Evolutionary conservation across 345 rosid species (phyloP).

Genomic region (Orychophragmus violaceus): DNA sequence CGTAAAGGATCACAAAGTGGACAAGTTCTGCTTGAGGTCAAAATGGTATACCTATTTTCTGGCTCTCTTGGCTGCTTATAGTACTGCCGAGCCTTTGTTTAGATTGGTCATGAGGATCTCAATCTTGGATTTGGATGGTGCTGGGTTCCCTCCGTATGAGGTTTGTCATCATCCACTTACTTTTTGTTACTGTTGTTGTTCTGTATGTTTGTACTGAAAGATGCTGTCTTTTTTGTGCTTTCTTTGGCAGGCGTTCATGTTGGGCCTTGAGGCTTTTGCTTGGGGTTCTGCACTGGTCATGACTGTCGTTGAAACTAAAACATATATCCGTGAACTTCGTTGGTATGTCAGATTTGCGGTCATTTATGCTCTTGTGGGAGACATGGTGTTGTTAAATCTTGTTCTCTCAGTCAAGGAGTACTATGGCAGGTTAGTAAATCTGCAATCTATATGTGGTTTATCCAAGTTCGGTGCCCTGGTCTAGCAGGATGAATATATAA

Average conservation of each 20-base stretch:
- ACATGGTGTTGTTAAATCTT: conserved; percentile 77
- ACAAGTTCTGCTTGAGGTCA: conserved; percentile 65
- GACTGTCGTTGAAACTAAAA: conserved; percentile 71
- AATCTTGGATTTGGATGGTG: conserved; percentile 63
- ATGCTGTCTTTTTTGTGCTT: conserved; percentile 3
- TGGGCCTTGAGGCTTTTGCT: conserved; percentile 63
- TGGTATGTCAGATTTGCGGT: conserved; percentile 91
- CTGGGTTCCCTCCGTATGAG: conserved; percentile 87
- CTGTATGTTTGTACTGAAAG: neutral
- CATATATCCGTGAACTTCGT: conserved; percentile 72
- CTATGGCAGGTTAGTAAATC: conserved; percentile 49
- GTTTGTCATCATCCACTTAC: conserved; percentile 29
- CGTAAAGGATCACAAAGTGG: conserved; percentile 56
- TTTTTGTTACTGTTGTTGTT: neutral
- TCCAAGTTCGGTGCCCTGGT: neutral
- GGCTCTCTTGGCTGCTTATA: conserved; percentile 62
- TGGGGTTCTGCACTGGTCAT: conserved; percentile 79
- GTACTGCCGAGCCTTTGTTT: conserved; percentile 78
- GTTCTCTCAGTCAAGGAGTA: conserved; percentile 65
- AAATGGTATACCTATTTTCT: conserved; percentile 62
- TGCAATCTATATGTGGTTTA: neutral
- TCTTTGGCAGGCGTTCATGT: conserved; percentile 57
- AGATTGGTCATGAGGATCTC: conserved; percentile 89
- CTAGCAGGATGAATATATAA: conserved; percentile 20
- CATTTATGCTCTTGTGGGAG: conserved; percentile 73